Evolutionary conservation across 768 basidiomycete species (phyloP), one percentile per base, ranked within the genome.

Genomic region (Tulasnella sp.): DNA sequence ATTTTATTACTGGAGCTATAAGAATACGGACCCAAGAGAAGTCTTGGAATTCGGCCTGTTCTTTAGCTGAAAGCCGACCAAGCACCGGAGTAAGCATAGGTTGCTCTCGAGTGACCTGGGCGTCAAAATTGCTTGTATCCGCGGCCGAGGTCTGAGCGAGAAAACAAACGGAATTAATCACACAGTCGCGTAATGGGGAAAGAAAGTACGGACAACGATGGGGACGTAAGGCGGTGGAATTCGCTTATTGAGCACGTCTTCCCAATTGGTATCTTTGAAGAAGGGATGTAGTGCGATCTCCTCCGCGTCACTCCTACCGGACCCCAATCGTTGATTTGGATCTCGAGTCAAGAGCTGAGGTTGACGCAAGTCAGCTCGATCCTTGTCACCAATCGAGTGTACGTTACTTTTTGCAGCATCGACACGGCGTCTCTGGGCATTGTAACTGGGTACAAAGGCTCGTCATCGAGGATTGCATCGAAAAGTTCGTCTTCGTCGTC

Each of bases 401-500:
- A 28, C 50, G 14, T 83, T 83, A 96, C 97, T 90, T 96, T 96
- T 85, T 98, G 96, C 79, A 99, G 84, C 82, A 99, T 94, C 28
- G 96, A 96, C 72, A 99, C 97, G 9, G 96, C 96, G 84, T 99
- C 97, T 77, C 96, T 90, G 9, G 97, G 98, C 98, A 99, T 99
- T 7, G 98, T 98, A 83, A 99, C 98, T 2, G 98, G 98, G 87
- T 99, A 99, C 81, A 99, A 85, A 37, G 97, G 97, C 85, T 99
- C 98, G 84, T 99, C 98, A 86, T 99, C 98, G 42, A 99, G 87
- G 83, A 99, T 99, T 54, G 98, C 98, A 86, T 99, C 98, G 85
- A 99, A 99, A 80, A 99, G 99, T 89, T 99, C 98, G 84, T 99
- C 98, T 86, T 99, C 98, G 83, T 99, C 98, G 83, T 99, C 98